Conservation (phyloP, 768 basidiomycete species). For the Suillus cothurnatus region DNA sequence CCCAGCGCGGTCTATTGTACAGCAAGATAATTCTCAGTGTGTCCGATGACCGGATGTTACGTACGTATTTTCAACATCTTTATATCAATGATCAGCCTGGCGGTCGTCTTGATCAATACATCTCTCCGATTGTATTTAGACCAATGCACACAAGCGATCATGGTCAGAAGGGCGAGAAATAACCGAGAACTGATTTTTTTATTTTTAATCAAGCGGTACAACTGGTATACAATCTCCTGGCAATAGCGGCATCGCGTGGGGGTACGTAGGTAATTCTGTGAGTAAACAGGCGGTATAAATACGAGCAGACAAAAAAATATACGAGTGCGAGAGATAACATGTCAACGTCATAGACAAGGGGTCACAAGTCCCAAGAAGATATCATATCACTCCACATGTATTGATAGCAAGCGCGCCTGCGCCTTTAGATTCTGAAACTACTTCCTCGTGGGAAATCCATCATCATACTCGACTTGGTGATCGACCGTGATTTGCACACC, state of each 20-base stretch:
- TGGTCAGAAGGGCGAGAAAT: neutral
- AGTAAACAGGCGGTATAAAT: slow-evolving; percentile 4
- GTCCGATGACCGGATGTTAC: neutral
- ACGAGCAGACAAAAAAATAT: neutral
- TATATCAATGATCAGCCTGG: neutral
- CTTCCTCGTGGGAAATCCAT: slow-evolving; percentile 18
- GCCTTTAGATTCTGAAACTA: slow-evolving; percentile 11
- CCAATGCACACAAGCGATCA: neutral
- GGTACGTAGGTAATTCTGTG: neutral
- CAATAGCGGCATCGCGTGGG: neutral
- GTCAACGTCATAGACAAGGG: neutral
- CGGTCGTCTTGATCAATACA: neutral
- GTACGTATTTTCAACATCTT: neutral
- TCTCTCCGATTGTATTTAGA: neutral
- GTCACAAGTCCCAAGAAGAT: neutral
- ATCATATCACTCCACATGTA: neutral
- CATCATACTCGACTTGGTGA: slow-evolving; percentile 55
- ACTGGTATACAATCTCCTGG: slow-evolving; percentile 1
- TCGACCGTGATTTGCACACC: slow-evolving; percentile 67
- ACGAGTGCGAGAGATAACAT: neutral
- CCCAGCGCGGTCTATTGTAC: neutral
- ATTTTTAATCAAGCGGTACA: neutral
- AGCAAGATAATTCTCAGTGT: neutral
- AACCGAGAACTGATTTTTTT: neutral
- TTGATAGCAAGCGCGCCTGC: neutral